Evolutionary conservation across 1,284 basidiomycete species (phyloP).

Genomic region (Cryptococcus deneoformans): DNA sequence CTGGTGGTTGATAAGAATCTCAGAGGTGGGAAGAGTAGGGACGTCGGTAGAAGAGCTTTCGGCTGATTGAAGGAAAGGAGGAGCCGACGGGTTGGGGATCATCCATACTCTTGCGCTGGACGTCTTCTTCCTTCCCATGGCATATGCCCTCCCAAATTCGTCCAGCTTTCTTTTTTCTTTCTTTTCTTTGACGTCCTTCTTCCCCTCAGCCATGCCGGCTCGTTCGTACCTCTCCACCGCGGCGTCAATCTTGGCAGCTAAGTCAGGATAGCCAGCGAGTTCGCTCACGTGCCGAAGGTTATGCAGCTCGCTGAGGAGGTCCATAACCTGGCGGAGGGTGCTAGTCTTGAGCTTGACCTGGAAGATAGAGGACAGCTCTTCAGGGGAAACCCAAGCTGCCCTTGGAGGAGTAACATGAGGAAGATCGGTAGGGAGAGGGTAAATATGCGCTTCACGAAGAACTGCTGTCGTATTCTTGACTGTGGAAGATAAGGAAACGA

Average conservation of each 20-base stretch:
- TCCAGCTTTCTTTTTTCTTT: slow-evolving; percentile 62
- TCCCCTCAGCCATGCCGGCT: slow-evolving; percentile 3
- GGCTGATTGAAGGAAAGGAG: slow-evolving; percentile 8
- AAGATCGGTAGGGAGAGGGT: slow-evolving; percentile 72
- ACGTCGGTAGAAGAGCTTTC: slow-evolving; percentile 11
- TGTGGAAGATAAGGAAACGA: slow-evolving; percentile 66
- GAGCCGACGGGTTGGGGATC: slow-evolving; percentile 62
- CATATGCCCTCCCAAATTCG: slow-evolving; percentile 72
- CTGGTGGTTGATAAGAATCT: slow-evolving; percentile 78
- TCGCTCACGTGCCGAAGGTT: slow-evolving; percentile 66
- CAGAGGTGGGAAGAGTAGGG: slow-evolving; percentile 20
- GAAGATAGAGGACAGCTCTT: slow-evolving; percentile 60
- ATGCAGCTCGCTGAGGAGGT: slow-evolving; percentile 68
- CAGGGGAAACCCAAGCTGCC: slow-evolving; percentile 65
- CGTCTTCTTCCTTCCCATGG: slow-evolving; percentile 79
- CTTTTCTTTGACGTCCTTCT: slow-evolving; percentile 49
- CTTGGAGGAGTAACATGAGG: slow-evolving; percentile 60
- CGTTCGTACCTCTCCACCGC: slow-evolving; percentile 66
- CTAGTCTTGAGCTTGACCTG: slow-evolving; percentile 63
- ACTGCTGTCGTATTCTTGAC: slow-evolving; percentile 59
- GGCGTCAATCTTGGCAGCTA: slow-evolving; percentile 57
- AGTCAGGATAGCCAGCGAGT: slow-evolving; percentile 61
- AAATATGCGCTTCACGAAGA: slow-evolving; percentile 65
- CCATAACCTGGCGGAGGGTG: slow-evolving; percentile 67
- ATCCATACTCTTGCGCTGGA: slow-evolving; percentile 90